Base-by-base conservation (phyloP, 768 basidiomycete species). In the Amanita exitialis region DNA sequence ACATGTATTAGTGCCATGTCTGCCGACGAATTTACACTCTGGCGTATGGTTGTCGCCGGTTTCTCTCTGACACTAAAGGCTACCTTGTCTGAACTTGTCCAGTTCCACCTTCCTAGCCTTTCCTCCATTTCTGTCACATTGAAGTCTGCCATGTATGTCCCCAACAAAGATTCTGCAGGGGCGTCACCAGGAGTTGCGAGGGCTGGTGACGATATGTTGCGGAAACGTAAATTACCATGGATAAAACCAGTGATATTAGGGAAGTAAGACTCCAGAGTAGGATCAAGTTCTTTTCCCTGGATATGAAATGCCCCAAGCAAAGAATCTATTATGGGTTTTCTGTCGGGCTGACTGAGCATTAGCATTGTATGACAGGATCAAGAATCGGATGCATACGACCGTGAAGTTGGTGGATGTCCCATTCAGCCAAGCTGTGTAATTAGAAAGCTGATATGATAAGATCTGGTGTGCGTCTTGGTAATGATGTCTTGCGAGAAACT, bases 191-290 rank as follows among this genome's bases (percentile, higher is more conserved):
- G 21, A 20, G 50, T 20, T 34, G 62, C 56, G 18, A 80, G 63
- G 34, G 68, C 65, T 6, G 71, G 58, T 16, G 69, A 66, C 2
- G 86, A 77, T 38, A 90, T 77, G 60, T 90, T 91, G 59, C 79
- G 71, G 58, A 78, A 78, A 35, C 69, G 67, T 12, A 79, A 64
- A 39, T 77, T 67, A 3, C 86, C 86, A 49, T 80, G 81, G 52
- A 87, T 74, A 61, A 86, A 90, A 6, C 89, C 90, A 13, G 89
- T 89, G 39, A 86, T 73, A 60, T 92, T 92, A 3, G 70, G 63
- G 57, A 82, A 86, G 61, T 88, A 90, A 0, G 87, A 83, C 18
- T 68, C 69, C 32, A 58, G 50, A 16, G 58, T 53, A 3, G 77
- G 71, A 54, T 80, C 72, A 3, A 83, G 62, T 34, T 59, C 58